Evolutionary conservation across 257 asterid species (phyloP).

Genomic region (Orobanche coerulescens): DNA sequence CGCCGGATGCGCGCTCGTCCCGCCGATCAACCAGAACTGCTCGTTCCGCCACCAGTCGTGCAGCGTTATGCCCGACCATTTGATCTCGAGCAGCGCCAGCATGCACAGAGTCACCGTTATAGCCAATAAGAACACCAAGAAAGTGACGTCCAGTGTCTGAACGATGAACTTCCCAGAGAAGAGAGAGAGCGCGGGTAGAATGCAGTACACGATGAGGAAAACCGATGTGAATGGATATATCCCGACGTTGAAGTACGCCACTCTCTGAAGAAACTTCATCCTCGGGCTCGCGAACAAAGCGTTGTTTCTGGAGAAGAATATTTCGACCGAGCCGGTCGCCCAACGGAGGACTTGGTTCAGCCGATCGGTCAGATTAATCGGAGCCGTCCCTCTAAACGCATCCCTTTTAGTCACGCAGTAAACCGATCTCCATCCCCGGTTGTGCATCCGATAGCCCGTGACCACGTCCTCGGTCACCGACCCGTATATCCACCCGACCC

Average conservation of each 20-base stretch:
- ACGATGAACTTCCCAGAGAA: slow-evolving; percentile 89
- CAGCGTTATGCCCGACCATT: slow-evolving; percentile 82
- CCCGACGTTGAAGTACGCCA: slow-evolving; percentile 87
- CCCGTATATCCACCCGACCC: slow-evolving; percentile 95
- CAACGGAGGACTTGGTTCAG: slow-evolving; percentile 82
- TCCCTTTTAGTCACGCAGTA: slow-evolving; percentile 79
- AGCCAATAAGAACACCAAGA: slow-evolving; percentile 43
- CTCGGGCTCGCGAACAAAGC: slow-evolving; percentile 67
- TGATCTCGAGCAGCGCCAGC: slow-evolving; percentile 73
- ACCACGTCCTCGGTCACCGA: slow-evolving; percentile 90
- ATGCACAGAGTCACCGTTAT: slow-evolving; percentile 59
- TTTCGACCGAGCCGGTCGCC: slow-evolving; percentile 97
- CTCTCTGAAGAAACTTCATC: slow-evolving; percentile 77
- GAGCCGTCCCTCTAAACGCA: slow-evolving; percentile 93
- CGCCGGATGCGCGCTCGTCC: slow-evolving; percentile 89
- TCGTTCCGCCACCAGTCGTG: slow-evolving; percentile 97
- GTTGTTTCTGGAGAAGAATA: slow-evolving; percentile 81
- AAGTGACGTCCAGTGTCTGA: slow-evolving; percentile 57
- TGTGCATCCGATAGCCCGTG: slow-evolving; percentile 89
- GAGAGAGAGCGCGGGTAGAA: slow-evolving; percentile 76
- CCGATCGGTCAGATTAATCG: slow-evolving; percentile 83
- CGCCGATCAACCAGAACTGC: slow-evolving; percentile 93
- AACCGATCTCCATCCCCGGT: slow-evolving; percentile 83
- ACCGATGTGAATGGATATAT: slow-evolving; percentile 82
- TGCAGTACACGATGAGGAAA: slow-evolving; percentile 70